Evolutionary conservation across 2,329 filamentous ascomycete genomes (phyloP), one percentile per base, ranked within the genome.

Genomic region (Fusarium sp.): DNA sequence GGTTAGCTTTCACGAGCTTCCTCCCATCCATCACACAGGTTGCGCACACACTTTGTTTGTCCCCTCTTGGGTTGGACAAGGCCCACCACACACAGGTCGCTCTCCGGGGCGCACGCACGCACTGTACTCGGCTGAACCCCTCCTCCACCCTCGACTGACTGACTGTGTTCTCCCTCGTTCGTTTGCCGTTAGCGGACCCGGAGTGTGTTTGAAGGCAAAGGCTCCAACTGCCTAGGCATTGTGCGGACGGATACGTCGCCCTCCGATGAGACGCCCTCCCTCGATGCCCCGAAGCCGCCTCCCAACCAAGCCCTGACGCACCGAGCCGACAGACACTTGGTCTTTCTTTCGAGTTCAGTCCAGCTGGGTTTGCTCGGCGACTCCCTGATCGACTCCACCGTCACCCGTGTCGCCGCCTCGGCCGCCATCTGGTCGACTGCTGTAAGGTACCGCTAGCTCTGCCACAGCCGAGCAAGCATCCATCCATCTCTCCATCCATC

Each of bases 361-460:
- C 63, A 75, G 66, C 67, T 74, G 68, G 66, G 45, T 33, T 71
- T 52, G 64, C 42, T 64, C 58, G 59, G 64, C 57, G 62, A 27
- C 69, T 75, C 63, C 72, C 58, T 69, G 61, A 68, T 63, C 35
- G 72, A 59, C 66, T 58, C 74, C 71, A 76, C 69, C 67, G 36
- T 65, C 47, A 45, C 47, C 56, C 45, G 68, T 58, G 65, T 68
- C 69, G 66, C 62, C 63, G 47, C 63, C 69, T 66, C 66, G 58
- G 73, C 65, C 70, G 65, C 65, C 71, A 54, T 71, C 60, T 69
- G 47, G 47, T 73, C 69, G 58, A 63, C 63, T 73, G 72, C 69
- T 74, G 73, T 73, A 73, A 74, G 72, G 73, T 75, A 74, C 72
- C 71, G 60, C 38, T 50, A 63, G 57, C 40, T 65, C 66, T 72